Conservation (phyloP, 257 asterid genomes). For the Datura wrightii region DNA sequence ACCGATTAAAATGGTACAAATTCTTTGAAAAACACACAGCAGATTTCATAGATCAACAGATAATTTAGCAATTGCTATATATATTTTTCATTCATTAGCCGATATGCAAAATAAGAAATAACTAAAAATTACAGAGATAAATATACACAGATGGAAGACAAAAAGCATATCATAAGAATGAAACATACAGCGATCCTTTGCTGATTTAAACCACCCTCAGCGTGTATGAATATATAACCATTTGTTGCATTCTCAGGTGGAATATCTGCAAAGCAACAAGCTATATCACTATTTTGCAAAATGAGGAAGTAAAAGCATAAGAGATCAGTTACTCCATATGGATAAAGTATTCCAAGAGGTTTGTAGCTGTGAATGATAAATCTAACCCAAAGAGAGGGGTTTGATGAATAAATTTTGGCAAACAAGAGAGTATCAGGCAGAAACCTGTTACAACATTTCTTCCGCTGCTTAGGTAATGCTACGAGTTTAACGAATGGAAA, state of each 20-base stretch:
- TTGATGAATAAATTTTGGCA: slow-evolving; percentile 1
- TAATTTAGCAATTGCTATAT: background rate
- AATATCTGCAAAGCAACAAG: slow-evolving; percentile 66
- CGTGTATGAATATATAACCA: slow-evolving; percentile 95
- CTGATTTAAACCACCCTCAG: slow-evolving; percentile 99
- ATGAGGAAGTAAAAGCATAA: background rate
- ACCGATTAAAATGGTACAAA: slow-evolving; percentile 26
- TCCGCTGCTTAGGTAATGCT: background rate
- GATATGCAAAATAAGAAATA: slow-evolving; percentile 2
- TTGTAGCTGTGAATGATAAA: background rate
- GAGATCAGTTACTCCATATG: background rate
- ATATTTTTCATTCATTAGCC: background rate
- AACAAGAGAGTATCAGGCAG: slow-evolving; percentile 14
- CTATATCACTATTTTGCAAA: slow-evolving; percentile 24
- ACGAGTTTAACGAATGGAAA: background rate
- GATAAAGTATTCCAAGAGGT: background rate
- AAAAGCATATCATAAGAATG: slow-evolving; percentile 1
- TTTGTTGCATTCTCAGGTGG: slow-evolving; percentile 74
- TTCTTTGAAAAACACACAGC: background rate
- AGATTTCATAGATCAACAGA: background rate
- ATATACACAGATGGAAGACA: slow-evolving; percentile 1
- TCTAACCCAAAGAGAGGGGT: background rate
- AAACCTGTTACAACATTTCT: background rate
- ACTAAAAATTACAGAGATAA: background rate
- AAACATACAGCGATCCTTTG: slow-evolving; percentile 93